Percentiles rank a stretch among this genome's conserved stretches.
phyloP scores from a whole-genome alignment of 257 asterid species.

The Nicotiana paniculata region DNA sequence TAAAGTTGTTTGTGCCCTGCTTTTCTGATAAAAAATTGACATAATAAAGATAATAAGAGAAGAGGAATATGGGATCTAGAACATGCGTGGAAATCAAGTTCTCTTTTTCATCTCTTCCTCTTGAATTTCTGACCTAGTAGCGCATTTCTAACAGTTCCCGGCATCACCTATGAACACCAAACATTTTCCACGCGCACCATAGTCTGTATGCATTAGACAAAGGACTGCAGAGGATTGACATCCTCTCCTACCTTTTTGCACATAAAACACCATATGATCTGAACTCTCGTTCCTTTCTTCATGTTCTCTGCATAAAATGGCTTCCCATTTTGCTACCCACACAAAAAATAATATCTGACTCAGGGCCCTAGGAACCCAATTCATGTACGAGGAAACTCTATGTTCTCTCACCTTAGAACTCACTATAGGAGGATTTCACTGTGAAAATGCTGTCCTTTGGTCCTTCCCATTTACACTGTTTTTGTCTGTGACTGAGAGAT shows the following conservation, averaged over 20 bases:
- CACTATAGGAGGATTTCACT: not conserved
- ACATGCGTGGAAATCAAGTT: not conserved
- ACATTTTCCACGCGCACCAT: not conserved
- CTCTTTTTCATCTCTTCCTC: not conserved
- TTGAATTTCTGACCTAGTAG: not conserved
- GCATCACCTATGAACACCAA: not conserved
- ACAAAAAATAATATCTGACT: not conserved
- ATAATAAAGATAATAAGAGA: not conserved
- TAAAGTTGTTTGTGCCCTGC: not conserved
- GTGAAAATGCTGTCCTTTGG: not conserved
- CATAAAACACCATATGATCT: not conserved
- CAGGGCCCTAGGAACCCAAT: not conserved
- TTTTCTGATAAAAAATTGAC: not conserved
- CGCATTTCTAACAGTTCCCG: not conserved
- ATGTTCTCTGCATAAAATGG: not conserved
- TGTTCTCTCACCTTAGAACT: not conserved
- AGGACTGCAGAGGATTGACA: not conserved
- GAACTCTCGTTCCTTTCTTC: not conserved
- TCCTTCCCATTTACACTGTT: not conserved
- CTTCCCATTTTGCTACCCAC: not conserved
- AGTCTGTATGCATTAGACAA: not conserved
- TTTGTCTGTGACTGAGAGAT: not conserved
- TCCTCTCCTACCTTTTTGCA: not conserved
- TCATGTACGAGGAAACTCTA: not conserved
- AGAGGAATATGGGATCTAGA: not conserved